phyloP scores from a whole-genome alignment of 1,284 basidiomycete species.

The Ceratorhiza oryzae-sativae region DNA sequence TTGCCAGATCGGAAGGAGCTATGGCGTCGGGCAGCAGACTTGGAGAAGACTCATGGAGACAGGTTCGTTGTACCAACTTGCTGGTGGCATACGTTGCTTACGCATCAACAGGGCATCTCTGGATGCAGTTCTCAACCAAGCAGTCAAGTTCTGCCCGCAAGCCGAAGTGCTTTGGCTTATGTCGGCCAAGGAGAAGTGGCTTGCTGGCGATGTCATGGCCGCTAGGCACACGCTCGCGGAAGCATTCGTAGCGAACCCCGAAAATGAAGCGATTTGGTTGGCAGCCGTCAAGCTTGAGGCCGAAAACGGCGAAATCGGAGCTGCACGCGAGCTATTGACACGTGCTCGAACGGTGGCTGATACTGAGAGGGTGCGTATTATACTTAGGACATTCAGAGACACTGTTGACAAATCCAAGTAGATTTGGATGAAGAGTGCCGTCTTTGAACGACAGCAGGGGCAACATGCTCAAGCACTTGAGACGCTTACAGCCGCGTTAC shows the following conservation, averaged over 20 bases:
- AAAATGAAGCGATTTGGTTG: conserved; percentile 96
- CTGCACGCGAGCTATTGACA: conserved; percentile 84
- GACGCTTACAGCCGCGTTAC: conserved; percentile 75
- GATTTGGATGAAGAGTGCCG: conserved; percentile 99
- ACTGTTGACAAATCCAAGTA: conserved; percentile 49
- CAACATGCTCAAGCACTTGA: conserved; percentile 75
- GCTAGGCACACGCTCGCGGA: conserved; percentile 87
- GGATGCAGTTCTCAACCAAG: conserved; percentile 81
- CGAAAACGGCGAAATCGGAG: conserved; percentile 87
- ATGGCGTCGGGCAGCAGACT: conserved; percentile 89
- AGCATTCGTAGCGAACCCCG: conserved; percentile 94
- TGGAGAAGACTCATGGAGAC: conserved; percentile 90
- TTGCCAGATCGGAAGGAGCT: conserved; percentile 84
- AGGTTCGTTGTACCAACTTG: conserved; percentile 55
- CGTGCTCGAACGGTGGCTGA: conserved; percentile 90
- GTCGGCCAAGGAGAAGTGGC: conserved; percentile 95
- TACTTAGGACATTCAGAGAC: conserved; percentile 5
- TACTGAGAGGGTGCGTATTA: conserved; percentile 77
- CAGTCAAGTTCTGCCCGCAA: conserved; percentile 89
- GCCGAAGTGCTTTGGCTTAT: conserved; percentile 97
- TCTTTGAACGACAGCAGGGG: conserved; percentile 91
- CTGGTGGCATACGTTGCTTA: conserved; percentile 20
- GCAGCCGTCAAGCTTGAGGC: conserved; percentile 96
- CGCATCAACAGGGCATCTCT: conserved; percentile 68
- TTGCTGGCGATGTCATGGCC: conserved; percentile 83